Percentiles rank a stretch among this genome's conserved stretches.
phyloP scores from a whole-genome alignment of 306 rosid genomes.

The Rosa persica region DNA sequence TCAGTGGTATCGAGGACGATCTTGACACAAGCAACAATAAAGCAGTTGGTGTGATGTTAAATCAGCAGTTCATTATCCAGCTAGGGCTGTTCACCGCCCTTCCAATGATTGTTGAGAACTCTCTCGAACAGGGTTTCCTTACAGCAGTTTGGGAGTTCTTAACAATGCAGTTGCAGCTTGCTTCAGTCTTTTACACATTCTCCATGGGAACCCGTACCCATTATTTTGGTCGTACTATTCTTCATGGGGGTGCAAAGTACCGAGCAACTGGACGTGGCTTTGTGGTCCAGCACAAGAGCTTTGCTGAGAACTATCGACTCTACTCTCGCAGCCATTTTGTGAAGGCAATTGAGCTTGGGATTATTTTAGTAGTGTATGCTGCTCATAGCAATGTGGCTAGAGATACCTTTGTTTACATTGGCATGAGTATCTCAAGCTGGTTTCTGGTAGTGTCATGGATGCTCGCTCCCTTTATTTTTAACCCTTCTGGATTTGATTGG shows the following conservation, averaged over 20 bases:
- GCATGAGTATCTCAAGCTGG: conserved; percentile 74
- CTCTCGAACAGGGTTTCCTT: conserved; percentile 92
- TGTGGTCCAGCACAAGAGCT: conserved; percentile 87
- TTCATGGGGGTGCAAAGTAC: conserved; percentile 96
- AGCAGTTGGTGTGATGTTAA: conserved; percentile 78
- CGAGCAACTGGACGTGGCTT: conserved; percentile 98
- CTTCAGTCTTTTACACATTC: conserved; percentile 76
- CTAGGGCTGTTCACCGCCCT: conserved; percentile 88
- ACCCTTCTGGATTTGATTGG: conserved; percentile 98
- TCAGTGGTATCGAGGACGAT: conserved; percentile 69
- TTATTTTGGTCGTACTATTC: conserved; percentile 87
- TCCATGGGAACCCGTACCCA: conserved; percentile 86
- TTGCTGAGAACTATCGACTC: conserved; percentile 85
- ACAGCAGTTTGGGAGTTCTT: conserved; percentile 80
- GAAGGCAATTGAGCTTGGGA: conserved; percentile 86
- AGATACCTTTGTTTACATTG: conserved; percentile 67
- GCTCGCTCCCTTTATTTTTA: conserved; percentile 86
- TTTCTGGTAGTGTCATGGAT: conserved; percentile 93
- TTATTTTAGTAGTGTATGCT: conserved; percentile 79
- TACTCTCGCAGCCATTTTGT: conserved; percentile 92
- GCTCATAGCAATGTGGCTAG: conserved; percentile 51
- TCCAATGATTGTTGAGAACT: conserved; percentile 88
- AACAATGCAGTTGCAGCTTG: conserved; percentile 91
- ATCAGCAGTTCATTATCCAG: conserved; percentile 91
- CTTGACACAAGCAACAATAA: conserved; percentile 44